A percentile compares a stretch with the other conserved stretches of the same genome.
Evolutionary conservation across 768 basidiomycete species (phyloP).

Genomic region (Astraeus odoratus): DNA sequence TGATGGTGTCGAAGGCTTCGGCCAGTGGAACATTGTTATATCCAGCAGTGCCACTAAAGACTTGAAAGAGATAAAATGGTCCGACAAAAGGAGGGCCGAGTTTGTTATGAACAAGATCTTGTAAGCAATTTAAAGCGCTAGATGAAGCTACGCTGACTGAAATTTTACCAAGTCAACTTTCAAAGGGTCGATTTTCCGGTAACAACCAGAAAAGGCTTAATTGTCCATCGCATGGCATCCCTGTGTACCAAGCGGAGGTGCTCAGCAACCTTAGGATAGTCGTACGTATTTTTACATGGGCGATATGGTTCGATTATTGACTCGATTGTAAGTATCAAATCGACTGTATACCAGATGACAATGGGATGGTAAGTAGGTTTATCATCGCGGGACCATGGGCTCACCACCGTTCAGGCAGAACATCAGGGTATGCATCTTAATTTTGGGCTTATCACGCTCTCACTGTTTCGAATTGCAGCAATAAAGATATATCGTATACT

Average conservation of each 20-base stretch:
- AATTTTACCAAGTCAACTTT: slow-evolving; percentile 44
- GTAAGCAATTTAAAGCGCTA: background rate
- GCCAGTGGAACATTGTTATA: background rate
- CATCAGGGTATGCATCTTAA: slow-evolving; percentile 19
- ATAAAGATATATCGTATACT: slow-evolving; percentile 40
- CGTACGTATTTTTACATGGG: slow-evolving; percentile 18
- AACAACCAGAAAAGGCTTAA: slow-evolving; percentile 54
- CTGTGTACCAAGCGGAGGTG: slow-evolving; percentile 60
- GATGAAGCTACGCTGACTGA: background rate
- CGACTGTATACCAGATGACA: slow-evolving; percentile 34
- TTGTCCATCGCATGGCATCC: slow-evolving; percentile 34
- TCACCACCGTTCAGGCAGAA: slow-evolving; percentile 19
- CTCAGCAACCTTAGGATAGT: slow-evolving; percentile 39
- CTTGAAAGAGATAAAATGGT: background rate
- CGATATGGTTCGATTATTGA: background rate
- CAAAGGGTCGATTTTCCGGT: slow-evolving; percentile 53
- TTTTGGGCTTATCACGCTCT: background rate
- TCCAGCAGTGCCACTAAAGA: background rate
- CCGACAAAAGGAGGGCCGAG: background rate
- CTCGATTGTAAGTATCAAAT: slow-evolving; percentile 24
- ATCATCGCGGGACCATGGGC: background rate
- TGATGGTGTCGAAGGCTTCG: background rate
- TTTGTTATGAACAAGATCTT: background rate
- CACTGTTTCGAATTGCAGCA: slow-evolving; percentile 15
- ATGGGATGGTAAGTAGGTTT: slow-evolving; percentile 12